phyloP scores from a whole-genome alignment of 78 protist genomes.

The Pigoraptor vietnamica region DNA sequence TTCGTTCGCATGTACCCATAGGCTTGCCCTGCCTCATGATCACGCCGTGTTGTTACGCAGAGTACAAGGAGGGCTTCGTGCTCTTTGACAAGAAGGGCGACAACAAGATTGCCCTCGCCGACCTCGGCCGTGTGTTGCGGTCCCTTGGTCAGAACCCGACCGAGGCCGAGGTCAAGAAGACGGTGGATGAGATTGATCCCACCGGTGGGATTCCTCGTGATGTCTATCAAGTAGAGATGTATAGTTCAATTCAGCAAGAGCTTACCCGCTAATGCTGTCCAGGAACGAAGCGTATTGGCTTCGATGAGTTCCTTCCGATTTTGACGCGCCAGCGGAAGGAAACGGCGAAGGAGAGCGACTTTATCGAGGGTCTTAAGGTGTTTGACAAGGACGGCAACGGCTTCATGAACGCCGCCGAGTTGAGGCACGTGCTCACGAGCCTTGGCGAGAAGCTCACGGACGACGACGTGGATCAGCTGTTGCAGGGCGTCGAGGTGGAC shows the following conservation, averaged over 20 bases:
- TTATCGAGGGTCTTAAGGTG: constrained; percentile 48
- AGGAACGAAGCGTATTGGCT: constrained; percentile 13
- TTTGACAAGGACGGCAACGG: constrained; percentile 86
- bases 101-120: constrained; percentile 51
- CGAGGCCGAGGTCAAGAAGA: constrained; percentile 57
- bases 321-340: constrained; percentile 5
- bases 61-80: constrained; percentile 34
- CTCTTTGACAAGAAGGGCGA: constrained; percentile 65
- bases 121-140: constrained; percentile 62
- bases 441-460: constrained; percentile 76
- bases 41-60: not conserved
- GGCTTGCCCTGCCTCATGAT: not conserved
- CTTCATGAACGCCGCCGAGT: constrained; percentile 35
- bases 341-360: constrained; percentile 30
- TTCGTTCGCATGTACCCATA: not conserved
- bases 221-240: no score
- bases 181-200: constrained; percentile 26
- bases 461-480: constrained; percentile 60
- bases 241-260: no score
- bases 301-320: constrained; percentile 25
- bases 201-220: not conserved
- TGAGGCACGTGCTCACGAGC: constrained; percentile 58
- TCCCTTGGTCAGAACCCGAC: constrained; percentile 62
- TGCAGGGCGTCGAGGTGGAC: constrained; percentile 14
- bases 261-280: not conserved